A percentile compares a stretch with the other conserved stretches of the same genome.
phyloP scores from a whole-genome alignment of 495 filamentous ascomycete genomes.

The Trichodelitschia bisporula region DNA sequence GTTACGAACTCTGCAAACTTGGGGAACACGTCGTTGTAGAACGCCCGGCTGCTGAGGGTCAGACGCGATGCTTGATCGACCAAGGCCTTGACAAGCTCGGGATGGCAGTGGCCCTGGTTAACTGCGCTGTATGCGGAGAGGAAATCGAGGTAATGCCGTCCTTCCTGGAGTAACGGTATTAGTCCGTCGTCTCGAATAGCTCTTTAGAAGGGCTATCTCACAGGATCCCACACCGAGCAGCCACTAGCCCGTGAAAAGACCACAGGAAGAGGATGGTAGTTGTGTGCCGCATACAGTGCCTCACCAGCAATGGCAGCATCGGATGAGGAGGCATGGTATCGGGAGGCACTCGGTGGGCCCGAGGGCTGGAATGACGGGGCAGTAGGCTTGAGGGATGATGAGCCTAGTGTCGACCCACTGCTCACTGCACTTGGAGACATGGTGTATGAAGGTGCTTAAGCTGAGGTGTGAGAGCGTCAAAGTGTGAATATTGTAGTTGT shows the following conservation, averaged over 20 bases:
- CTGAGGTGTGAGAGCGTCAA: too few species aligned
- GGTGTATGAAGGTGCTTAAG: too few species aligned
- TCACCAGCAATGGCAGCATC: constrained; percentile 55
- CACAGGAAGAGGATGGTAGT: constrained; percentile 92
- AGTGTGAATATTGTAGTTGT: too few species aligned
- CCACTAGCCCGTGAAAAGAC: constrained; percentile 42
- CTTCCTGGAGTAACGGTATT: constrained; percentile 19
- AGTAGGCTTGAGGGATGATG: constrained; percentile 10
- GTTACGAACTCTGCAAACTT: constrained; percentile 86
- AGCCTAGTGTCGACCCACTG: too few species aligned
- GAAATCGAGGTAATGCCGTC: constrained; percentile 92
- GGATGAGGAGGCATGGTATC: constrained; percentile 65
- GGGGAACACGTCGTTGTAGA: constrained; percentile 98
- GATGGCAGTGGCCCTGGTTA: constrained; percentile 98
- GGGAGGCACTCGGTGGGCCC: constrained; percentile 20
- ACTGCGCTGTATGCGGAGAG: constrained; percentile 94
- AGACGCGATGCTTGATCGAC: constrained; percentile 74
- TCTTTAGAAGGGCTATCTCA: too few species aligned
- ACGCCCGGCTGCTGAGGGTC: constrained; percentile 84
- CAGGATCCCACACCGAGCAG: constrained; percentile 85
- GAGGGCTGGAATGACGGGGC: constrained; percentile 23
- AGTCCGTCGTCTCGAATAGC: too few species aligned
- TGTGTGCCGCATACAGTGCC: constrained; percentile 75
- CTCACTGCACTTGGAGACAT: too few species aligned
- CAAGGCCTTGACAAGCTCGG: constrained; percentile 72